Percentiles rank a stretch among this genome's conserved stretches.
These are phyloP conservation scores for Seminavis robusta DNA, from an alignment of 108 stramenopile genomes.

Conservation along the genomic window DNA sequence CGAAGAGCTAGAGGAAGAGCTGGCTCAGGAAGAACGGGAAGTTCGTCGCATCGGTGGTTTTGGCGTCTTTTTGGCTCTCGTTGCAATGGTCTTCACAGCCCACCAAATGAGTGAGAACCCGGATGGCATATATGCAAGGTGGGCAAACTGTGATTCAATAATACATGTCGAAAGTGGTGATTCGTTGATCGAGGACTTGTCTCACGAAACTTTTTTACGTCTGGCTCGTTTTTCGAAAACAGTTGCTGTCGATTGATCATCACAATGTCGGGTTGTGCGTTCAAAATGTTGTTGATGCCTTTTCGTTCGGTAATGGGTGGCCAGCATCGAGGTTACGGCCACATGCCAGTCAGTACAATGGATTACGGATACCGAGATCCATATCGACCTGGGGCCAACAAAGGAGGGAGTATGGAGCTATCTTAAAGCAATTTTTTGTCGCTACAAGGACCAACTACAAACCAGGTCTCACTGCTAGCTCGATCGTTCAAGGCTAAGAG, in stretches of 20 bases:
- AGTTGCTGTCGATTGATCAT: constrained; percentile 31
- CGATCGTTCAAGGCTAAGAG: no score
- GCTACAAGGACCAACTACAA: no score
- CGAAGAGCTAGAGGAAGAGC: no score
- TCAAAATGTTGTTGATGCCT: constrained; percentile 44
- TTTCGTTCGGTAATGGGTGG: neutral
- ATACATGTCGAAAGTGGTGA: neutral
- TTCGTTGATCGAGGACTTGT: neutral
- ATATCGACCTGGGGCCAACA: no score
- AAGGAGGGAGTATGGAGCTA: no score
- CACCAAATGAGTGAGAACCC: constrained; percentile 75
- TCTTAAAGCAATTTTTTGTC: no score
- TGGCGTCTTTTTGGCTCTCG: constrained; percentile 36
- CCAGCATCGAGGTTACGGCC: constrained; percentile 15
- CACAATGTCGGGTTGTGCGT: constrained; percentile 27
- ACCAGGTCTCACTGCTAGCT: no score
- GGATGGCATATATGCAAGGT: constrained; percentile 62
- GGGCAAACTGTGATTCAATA: neutral
- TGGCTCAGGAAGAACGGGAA: constrained; percentile 42
- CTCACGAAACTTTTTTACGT: neutral
- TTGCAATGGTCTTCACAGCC: constrained; percentile 56
- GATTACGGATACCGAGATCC: constrained; percentile 19
- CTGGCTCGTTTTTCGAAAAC: neutral
- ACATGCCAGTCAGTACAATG: constrained; percentile 20
- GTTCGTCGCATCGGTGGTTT: constrained; percentile 41